Percentiles rank a stretch among this genome's conserved stretches.
Evolutionary conservation across 1,139 yeast species (phyloP).

Genomic region (Zygosaccharomyces pseudobailii): DNA sequence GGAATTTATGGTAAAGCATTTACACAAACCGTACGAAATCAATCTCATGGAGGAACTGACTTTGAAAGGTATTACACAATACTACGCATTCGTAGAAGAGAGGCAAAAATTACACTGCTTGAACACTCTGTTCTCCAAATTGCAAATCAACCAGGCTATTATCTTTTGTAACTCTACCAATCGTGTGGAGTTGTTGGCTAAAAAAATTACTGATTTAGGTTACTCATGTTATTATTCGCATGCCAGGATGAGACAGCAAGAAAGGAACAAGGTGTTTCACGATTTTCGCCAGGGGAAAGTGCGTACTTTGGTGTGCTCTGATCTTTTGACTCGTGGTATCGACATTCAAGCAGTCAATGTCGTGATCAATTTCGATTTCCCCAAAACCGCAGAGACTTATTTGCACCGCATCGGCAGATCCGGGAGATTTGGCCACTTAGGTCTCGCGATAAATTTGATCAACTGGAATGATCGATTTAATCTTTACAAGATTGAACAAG

Average conservation of each 20-base stretch:
- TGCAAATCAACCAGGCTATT: conserved; percentile 93
- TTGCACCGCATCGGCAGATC: conserved; percentile 99
- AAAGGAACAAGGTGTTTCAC: conserved; percentile 96
- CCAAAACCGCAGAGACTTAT: conserved; percentile 95
- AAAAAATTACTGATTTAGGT: conserved; percentile 92
- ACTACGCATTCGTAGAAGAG: conserved; percentile 96
- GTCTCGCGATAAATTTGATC: conserved; percentile 93
- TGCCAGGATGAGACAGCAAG: conserved; percentile 96
- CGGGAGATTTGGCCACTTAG: conserved; percentile 97
- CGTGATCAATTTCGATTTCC: conserved; percentile 96
- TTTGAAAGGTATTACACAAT: conserved; percentile 91
- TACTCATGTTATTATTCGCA: conserved; percentile 96
- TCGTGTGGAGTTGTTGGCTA: conserved; percentile 91
- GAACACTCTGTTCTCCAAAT: conserved; percentile 87
- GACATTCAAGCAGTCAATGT: conserved; percentile 99
- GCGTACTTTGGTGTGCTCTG: conserved; percentile 94
- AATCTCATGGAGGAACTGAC: conserved; percentile 97
- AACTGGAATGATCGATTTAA: conserved; percentile 96
- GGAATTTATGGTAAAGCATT: conserved; percentile 86
- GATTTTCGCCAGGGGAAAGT: conserved; percentile 98
- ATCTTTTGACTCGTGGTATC: conserved; percentile 94
- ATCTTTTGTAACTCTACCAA: conserved; percentile 95
- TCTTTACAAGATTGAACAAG: conserved; percentile 92
- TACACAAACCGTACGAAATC: conserved; percentile 89
- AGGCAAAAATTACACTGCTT: conserved; percentile 92